These are phyloP conservation scores for Leishmania martiniquensis DNA, from an alignment of 208 protist species.

Conservation along the genomic window DNA sequence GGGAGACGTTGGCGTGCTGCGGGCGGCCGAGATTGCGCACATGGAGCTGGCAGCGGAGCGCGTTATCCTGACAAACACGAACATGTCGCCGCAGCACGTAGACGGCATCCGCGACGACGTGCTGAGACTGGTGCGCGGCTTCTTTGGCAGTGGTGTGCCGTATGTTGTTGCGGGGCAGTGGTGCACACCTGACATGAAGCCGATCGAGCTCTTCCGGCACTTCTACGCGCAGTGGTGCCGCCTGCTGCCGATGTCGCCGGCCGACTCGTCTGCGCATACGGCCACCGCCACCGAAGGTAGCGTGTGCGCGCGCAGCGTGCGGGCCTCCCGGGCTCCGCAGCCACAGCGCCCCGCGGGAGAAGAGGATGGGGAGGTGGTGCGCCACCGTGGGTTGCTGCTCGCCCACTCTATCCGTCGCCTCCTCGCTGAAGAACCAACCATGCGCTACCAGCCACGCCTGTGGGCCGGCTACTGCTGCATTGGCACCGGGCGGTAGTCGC, in stretches of 20 bases:
- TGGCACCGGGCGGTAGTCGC: slow-evolving; percentile 54
- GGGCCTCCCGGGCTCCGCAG: not conserved
- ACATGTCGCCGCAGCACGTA: slow-evolving; percentile 58
- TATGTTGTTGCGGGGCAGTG: slow-evolving; percentile 85
- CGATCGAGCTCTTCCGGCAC: slow-evolving; percentile 67
- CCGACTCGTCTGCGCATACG: slow-evolving; percentile 8
- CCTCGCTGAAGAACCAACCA: slow-evolving; percentile 53
- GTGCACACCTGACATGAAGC: slow-evolving; percentile 92
- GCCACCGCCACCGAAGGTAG: not conserved
- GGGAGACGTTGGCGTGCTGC: slow-evolving; percentile 54
- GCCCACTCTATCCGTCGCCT: slow-evolving; percentile 70
- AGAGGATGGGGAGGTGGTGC: slow-evolving; percentile 20
- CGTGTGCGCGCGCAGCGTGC: not conserved
- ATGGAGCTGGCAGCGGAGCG: slow-evolving; percentile 87
- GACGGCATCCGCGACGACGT: slow-evolving; percentile 59
- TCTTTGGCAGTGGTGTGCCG: slow-evolving; percentile 74
- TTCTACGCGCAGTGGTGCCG: slow-evolving; percentile 72
- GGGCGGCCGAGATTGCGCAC: slow-evolving; percentile 66
- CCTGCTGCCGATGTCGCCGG: slow-evolving; percentile 5
- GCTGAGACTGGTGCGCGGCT: slow-evolving; percentile 67
- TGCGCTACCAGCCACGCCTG: slow-evolving; percentile 72
- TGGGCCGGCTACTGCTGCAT: slow-evolving; percentile 90
- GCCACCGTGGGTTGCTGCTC: slow-evolving; percentile 55
- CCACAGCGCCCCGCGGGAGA: not conserved
- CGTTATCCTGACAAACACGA: slow-evolving; percentile 82